Base-by-base conservation (phyloP, 1,284 basidiomycete genomes). In the Tilletia horrida region DNA sequence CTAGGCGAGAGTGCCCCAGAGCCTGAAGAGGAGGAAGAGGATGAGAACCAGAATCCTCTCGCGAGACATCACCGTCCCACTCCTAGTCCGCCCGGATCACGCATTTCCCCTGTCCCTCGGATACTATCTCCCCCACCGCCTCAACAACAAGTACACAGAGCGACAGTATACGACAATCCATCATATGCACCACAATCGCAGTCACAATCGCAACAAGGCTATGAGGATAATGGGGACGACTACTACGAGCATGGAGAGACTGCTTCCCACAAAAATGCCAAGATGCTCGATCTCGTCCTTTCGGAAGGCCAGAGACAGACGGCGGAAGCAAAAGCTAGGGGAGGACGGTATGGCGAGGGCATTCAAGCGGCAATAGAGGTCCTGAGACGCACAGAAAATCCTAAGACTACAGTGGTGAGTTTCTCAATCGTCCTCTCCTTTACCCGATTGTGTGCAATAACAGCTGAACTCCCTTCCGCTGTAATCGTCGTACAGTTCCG, bases 401-500 rank as follows among this genome's bases (percentile, higher is more conserved):
- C 55, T 9, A 59, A 27, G 14, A 59, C 55, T 16, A 59, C 55
- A 59, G 55, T 29, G 31, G 55, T 59, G 21, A 7, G 55, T 3
- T 48, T 1, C 18, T 48, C 2, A 7, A 1, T 25, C 47, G 9
- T 48, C 18, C 47, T 48, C 47, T 25, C 3, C 47, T 27, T 52
- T 27, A 11, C 14, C 50, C 23, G 7, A 11, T 21, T 52, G n/a
- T 52, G n/a, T 48, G 18, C 23, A 25, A 11, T 48, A 25, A 48
- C 9, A 59, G 29, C 55, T 31, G 29, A 59, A 43, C 23, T 21
- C 3, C 43, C 14, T n/a, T n/a, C n/a, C n/a, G n/a, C n/a, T n/a
- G n/a, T 35, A 18, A 35, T 4, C 55, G 6, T 13, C 2, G 1
- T 42, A 21, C 50, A 74, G 71, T 73, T 81, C 40, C 76, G 73